Percentiles rank a stretch among this genome's conserved stretches.
Evolutionary conservation across 139 green algal species (phyloP).

Genomic region (Tetratostichococcus sp.): DNA sequence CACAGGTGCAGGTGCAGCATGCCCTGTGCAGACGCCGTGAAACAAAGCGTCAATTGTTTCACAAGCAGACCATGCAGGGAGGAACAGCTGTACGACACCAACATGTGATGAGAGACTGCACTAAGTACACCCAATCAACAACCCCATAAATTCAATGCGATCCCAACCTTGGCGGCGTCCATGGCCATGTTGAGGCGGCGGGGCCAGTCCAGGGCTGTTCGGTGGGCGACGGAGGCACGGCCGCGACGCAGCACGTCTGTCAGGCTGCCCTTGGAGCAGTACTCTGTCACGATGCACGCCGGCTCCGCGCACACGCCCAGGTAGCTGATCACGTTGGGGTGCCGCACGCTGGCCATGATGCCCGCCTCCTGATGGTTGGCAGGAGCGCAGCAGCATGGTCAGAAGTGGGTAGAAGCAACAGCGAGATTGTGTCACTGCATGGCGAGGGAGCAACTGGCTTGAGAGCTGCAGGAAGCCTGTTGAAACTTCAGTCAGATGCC

Average conservation of each 20-base stretch:
- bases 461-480: too few species aligned
- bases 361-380: constrained; percentile 37
- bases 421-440: too few species aligned
- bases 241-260: constrained; percentile 50
- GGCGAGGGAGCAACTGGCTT: too few species aligned
- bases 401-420: too few species aligned
- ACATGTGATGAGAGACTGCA: too few species aligned
- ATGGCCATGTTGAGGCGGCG: constrained; percentile 44
- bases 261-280: constrained; percentile 52
- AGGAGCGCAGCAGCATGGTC: too few species aligned
- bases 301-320: constrained; percentile 50
- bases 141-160: too few species aligned
- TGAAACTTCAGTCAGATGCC: too few species aligned
- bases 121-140: too few species aligned
- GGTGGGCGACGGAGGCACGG: constrained; percentile 9
- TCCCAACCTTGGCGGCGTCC: constrained; percentile 44
- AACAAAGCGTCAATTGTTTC: too few species aligned
- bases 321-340: constrained; percentile 66
- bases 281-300: constrained; percentile 52
- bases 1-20: constrained; percentile 57
- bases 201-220: constrained; percentile 46
- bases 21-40: constrained; percentile 60
- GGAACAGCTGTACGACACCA: constrained; percentile 6
- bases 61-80: constrained; percentile 42
- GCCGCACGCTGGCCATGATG: constrained; percentile 49